Evolutionary conservation across 1,284 basidiomycete species (phyloP).

Genomic region (Polyporus tsugae): DNA sequence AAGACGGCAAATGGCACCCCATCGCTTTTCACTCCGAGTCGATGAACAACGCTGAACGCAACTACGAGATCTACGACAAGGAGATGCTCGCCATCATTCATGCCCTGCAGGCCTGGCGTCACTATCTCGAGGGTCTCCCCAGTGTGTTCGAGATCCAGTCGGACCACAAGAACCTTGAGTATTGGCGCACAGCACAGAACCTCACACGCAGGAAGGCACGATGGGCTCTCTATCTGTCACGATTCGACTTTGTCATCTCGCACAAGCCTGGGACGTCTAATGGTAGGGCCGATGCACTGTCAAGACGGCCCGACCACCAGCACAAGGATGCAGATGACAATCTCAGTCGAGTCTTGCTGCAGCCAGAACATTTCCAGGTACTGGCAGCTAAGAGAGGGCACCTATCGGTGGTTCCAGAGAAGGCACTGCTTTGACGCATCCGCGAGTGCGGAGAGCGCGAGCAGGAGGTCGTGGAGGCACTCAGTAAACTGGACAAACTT

Average conservation of each 20-base stretch:
- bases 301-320: slow-evolving; percentile 46
- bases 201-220: slow-evolving; percentile 49
- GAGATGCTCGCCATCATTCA: slow-evolving; percentile 47
- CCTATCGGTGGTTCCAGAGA: slow-evolving; percentile 4
- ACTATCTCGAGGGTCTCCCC: slow-evolving; percentile 38
- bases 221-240: slow-evolving; percentile 45
- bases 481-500: background rate
- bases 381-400: background rate
- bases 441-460: background rate
- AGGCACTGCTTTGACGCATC: background rate
- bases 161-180: slow-evolving; percentile 55
- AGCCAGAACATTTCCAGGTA: slow-evolving; percentile 12
- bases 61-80: slow-evolving; percentile 49
- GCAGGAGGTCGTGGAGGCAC: background rate
- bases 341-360: slow-evolving; percentile 35
- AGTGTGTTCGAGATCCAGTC: slow-evolving; percentile 35
- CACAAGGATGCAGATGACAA: slow-evolving; percentile 25
- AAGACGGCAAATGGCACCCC: too few relatives aligned
- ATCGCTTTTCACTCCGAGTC: slow-evolving; percentile 8
- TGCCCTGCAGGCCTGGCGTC: slow-evolving; percentile 43
- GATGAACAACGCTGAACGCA: slow-evolving; percentile 26
- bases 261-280: slow-evolving; percentile 42
- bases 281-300: slow-evolving; percentile 49
- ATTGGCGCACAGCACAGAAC: slow-evolving; percentile 46
- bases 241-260: slow-evolving; percentile 43